Conservation (phyloP, 2,329 filamentous ascomycete species). For the Fusarium ramigenum region DNA sequence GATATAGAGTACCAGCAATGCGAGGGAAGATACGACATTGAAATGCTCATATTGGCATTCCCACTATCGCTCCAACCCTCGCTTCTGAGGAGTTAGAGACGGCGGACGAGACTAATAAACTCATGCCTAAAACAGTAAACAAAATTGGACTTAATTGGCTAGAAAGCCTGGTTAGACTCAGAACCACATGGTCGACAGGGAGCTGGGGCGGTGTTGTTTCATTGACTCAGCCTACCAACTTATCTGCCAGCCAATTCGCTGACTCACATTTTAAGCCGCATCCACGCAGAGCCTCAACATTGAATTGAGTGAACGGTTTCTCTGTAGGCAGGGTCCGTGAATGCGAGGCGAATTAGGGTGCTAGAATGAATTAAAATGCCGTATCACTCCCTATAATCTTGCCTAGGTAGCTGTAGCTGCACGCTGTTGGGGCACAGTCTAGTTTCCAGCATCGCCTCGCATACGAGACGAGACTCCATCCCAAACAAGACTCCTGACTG, state of each 20-base stretch:
- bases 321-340: background rate
- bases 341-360: background rate
- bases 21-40: background rate
- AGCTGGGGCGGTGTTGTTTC: background rate
- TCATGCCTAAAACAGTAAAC: background rate
- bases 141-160: background rate
- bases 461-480: background rate
- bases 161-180: background rate
- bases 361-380: background rate
- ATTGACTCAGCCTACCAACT: background rate
- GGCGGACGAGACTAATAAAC: background rate
- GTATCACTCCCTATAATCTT: background rate
- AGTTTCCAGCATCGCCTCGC: conserved; percentile 1
- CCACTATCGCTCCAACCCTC: background rate
- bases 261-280: background rate
- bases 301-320: background rate
- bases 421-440: conserved; percentile 13
- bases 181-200: background rate
- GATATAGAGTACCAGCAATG: background rate
- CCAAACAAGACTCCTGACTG: background rate
- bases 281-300: background rate
- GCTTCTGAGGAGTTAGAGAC: background rate
- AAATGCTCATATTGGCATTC: conserved; percentile 8
- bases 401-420: background rate
- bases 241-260: background rate